phyloP scores from a whole-genome alignment of 495 filamentous ascomycete genomes.

The Xanthoparmelia taractica region DNA sequence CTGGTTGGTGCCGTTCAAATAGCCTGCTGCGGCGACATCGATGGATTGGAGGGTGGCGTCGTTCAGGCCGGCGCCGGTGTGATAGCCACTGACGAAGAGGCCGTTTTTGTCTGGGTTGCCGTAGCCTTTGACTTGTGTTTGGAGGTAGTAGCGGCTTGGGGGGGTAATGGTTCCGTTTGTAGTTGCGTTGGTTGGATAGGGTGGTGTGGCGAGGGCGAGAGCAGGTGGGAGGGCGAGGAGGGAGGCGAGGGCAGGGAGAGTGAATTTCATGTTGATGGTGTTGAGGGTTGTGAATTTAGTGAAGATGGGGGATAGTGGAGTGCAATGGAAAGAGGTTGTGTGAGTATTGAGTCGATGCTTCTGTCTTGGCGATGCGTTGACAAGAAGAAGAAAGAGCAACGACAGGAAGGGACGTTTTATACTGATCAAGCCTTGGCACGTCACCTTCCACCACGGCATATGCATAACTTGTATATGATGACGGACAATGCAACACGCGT shows the following conservation, averaged over 20 bases:
- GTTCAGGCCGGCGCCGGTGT: constrained; percentile 42
- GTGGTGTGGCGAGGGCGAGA: neutral
- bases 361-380: too few species aligned
- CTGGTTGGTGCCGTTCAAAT: constrained; percentile 39
- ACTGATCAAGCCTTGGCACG: neutral
- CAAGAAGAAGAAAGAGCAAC: neutral
- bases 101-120: constrained; percentile 29
- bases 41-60: constrained; percentile 39
- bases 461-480: neutral
- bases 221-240: neutral
- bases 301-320: neutral
- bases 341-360: neutral
- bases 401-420: neutral
- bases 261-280: neutral
- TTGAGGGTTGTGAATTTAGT: neutral
- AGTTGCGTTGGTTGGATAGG: neutral
- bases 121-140: constrained; percentile 29
- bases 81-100: constrained; percentile 42
- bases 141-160: constrained; percentile 36
- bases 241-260: neutral
- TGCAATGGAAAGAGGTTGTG: neutral
- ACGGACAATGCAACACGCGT: neutral
- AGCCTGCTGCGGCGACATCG: constrained; percentile 29
- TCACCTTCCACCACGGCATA: neutral
- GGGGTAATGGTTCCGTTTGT: constrained; percentile 22